A percentile compares a stretch with the other conserved stretches of the same genome.
These are phyloP conservation scores for Raphanus hybrid DNA, from an alignment of 441 rosid species.

Conservation along the genomic window DNA sequence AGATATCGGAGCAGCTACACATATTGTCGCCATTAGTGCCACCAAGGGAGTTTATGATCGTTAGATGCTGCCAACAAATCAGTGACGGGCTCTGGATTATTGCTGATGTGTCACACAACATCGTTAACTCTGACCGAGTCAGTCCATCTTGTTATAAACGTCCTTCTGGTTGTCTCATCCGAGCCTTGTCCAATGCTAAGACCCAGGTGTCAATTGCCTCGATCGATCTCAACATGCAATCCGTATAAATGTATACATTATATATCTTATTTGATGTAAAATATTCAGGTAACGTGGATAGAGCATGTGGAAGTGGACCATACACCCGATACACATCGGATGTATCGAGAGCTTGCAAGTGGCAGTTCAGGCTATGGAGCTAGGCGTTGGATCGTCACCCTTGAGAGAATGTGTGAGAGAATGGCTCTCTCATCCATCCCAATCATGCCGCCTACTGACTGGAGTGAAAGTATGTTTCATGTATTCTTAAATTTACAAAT, in stretches of 20 bases:
- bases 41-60: conserved; percentile 60
- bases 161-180: conserved; percentile 85
- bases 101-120: conserved; percentile 57
- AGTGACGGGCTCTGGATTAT: conserved; percentile 63
- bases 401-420: conserved; percentile 73
- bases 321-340: conserved; percentile 52
- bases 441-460: conserved; percentile 32
- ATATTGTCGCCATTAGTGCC: conserved; percentile 76
- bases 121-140: conserved; percentile 12
- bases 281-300: conserved; percentile 68
- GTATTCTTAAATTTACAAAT: not conserved
- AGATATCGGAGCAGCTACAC: conserved; percentile 69
- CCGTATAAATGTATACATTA: not conserved
- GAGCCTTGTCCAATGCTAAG: conserved; percentile 55
- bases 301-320: conserved; percentile 83
- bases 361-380: conserved; percentile 65
- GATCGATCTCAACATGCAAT: conserved; percentile 19
- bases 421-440: conserved; percentile 32
- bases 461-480: conserved; percentile 49
- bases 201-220: conserved; percentile 47
- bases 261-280: not conserved
- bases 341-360: conserved; percentile 58
- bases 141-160: conserved; percentile 53
- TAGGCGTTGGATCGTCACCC: conserved; percentile 59
- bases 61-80: conserved; percentile 60